These are phyloP conservation scores for Venturia pyrina DNA, from an alignment of 2,329 filamentous ascomycete species.

Conservation along the genomic window DNA sequence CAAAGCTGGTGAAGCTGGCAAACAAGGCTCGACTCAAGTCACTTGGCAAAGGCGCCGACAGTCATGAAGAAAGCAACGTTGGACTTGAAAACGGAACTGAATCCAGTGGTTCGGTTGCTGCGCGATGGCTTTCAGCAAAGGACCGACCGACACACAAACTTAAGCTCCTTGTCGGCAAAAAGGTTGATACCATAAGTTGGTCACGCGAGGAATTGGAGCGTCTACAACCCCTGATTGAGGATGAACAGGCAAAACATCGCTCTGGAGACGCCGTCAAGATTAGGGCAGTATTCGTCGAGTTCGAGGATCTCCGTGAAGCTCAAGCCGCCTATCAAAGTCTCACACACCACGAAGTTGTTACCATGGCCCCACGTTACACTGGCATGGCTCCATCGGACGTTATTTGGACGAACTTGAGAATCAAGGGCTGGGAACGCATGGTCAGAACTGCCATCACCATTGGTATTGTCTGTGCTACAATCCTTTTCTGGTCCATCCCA, in stretches of 20 bases:
- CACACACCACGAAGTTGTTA: conserved; percentile 74
- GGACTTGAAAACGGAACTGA: conserved; percentile 1
- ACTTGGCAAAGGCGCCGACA: conserved; percentile 43
- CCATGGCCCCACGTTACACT: conserved; percentile 78
- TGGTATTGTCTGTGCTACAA: conserved; percentile 63
- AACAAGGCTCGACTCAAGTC: conserved; percentile 61
- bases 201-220: conserved; percentile 67
- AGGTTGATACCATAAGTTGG: conserved; percentile 75
- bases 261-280: conserved; percentile 50
- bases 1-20: conserved; percentile 41
- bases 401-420: conserved; percentile 75
- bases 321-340: conserved; percentile 81
- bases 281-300: conserved; percentile 84
- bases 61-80: conserved; percentile 22
- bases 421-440: conserved; percentile 79
- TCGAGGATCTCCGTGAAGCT: conserved; percentile 69
- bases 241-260: conserved; percentile 57
- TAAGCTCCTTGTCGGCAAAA: conserved; percentile 32
- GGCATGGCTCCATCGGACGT: conserved; percentile 75
- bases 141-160: conserved; percentile 31
- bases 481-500: conserved; percentile 78
- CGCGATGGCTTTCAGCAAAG: conserved; percentile 31
- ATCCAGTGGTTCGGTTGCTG: conserved; percentile 35
- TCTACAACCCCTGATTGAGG: conserved; percentile 61
- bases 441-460: conserved; percentile 59